phyloP scores from a whole-genome alignment of 1,139 yeast species.

The Yamadazyma mexicana region DNA sequence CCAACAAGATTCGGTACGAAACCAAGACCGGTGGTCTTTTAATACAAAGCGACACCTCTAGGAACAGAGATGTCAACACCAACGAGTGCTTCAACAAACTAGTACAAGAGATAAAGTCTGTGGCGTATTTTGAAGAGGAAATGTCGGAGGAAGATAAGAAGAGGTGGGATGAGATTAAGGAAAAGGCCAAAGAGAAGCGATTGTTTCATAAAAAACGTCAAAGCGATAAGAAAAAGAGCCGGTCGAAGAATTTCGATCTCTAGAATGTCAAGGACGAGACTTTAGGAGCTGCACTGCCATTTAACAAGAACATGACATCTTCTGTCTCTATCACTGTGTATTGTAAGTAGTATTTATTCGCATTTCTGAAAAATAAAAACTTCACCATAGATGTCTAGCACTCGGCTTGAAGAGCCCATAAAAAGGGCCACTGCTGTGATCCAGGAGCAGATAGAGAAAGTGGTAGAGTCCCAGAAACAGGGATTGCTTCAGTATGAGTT shows the following conservation, averaged over 20 bases:
- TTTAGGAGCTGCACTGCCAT: background rate
- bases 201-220: conserved; percentile 51
- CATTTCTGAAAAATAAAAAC: background rate
- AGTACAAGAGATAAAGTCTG: conserved; percentile 48
- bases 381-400: conserved; percentile 1
- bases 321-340: background rate
- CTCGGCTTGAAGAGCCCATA: conserved; percentile 1
- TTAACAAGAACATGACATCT: too few relatives aligned
- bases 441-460: background rate
- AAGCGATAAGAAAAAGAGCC: conserved; percentile 54
- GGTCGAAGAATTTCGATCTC: conserved; percentile 42
- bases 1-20: conserved; percentile 49
- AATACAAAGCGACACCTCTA: conserved; percentile 59
- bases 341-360: background rate
- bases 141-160: conserved; percentile 45
- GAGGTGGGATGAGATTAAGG: conserved; percentile 57
- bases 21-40: conserved; percentile 59
- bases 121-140: conserved; percentile 52
- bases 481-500: background rate
- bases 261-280: conserved; percentile 3
- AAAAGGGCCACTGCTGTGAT: background rate
- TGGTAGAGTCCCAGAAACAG: background rate
- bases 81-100: conserved; percentile 63
- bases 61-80: conserved; percentile 61
- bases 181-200: conserved; percentile 48